Evolutionary conservation across 345 rosid species (phyloP), one percentile per base, ranked within the genome.

Genomic region (Gossypium herbaceum): DNA sequence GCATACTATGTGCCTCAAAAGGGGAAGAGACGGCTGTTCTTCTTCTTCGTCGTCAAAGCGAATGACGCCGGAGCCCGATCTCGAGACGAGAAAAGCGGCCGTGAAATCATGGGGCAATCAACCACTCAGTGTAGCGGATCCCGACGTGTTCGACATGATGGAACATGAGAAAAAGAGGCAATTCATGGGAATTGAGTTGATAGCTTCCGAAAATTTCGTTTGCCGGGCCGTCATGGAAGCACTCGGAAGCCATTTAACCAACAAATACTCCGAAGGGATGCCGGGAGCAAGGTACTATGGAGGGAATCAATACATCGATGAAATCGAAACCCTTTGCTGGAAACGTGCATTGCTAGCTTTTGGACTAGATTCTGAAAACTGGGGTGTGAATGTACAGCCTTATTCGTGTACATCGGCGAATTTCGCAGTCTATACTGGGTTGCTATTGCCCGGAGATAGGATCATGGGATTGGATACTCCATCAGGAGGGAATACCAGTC

Each of bases 351-450:
- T 93, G 73, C 69, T 58, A 6, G 97, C 92, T 47, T 90, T 91
- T 79, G 86, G 84, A 4, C 83, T 87, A 39, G 82, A 85, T 73
- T 79, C 82, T 9, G 86, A 85, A 66, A 84, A 75, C 1, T 93
- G 97, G 97, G 94, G 94, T 3, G 92, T 91, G 27, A 91, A 91
- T 72, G 97, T 88, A 55, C 97, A 92, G 82, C 96, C 96, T 1
- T 93, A 93, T 80, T 90, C 97, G 0, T 91, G 96, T 45, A 89
- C 93, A 15, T 91, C 97, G 0, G 98, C 93, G 0, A 93, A 91
- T 79, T 88, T 93, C 9, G 92, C 91, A 0, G 93, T 88, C 44
- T 93, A 85, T 74, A 79, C 91, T 0, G 98, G 92, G 24, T 77
- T 89, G 57, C 73, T 93, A 77, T 75, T 82, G 69, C 93, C 91